These are phyloP conservation scores for Eucalyptus decipiens DNA, from an alignment of 345 rosid species.

Conservation along the genomic window DNA sequence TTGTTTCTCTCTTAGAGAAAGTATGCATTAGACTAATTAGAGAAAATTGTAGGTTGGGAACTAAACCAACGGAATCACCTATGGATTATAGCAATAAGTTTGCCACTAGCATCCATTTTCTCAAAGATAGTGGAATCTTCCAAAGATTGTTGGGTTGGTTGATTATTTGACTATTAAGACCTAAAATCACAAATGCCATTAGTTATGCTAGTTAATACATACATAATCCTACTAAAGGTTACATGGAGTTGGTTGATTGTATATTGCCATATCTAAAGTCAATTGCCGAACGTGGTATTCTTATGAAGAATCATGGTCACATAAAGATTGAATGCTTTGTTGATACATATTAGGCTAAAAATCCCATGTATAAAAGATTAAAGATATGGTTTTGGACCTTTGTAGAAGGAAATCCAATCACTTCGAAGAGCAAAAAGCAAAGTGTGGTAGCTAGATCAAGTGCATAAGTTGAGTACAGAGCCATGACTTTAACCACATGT, in stretches of 20 bases:
- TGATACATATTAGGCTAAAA: neutral
- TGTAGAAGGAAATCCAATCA: neutral
- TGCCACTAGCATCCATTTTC: neutral
- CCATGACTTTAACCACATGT: neutral
- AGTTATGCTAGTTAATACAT: neutral
- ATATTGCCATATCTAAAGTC: neutral
- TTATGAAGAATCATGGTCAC: neutral
- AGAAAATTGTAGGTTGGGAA: neutral
- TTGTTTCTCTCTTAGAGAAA: neutral
- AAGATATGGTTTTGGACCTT: neutral
- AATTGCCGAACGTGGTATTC: accelerated
- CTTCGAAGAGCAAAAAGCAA: neutral
- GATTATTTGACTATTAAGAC: neutral
- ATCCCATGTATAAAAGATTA: neutral
- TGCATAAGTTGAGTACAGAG: neutral
- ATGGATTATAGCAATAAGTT: too few relatives aligned
- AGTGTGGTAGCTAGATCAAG: neutral
- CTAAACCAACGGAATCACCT: neutral
- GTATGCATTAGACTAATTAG: neutral
- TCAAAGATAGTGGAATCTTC: neutral
- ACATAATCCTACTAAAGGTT: neutral
- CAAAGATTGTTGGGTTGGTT: neutral
- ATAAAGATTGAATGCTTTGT: neutral
- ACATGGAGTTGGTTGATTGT: neutral
- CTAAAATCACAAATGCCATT: neutral